Evolutionary conservation across 164 flowering plant species (phyloP).

Genomic region (Warburgia ugandensis): DNA sequence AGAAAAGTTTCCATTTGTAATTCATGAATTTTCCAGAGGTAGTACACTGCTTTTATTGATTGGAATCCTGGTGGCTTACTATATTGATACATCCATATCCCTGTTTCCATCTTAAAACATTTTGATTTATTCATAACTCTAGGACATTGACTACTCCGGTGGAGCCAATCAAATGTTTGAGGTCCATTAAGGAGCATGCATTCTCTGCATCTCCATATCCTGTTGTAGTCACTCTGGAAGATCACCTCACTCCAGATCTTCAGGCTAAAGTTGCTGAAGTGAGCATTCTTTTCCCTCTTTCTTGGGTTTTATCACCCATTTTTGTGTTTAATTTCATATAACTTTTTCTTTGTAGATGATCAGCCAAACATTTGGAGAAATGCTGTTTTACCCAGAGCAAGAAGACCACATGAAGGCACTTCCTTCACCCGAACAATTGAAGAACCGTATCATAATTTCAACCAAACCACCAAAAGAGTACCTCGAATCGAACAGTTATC

Average conservation of each 20-base stretch:
- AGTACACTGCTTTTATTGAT: no score
- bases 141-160: conserved; percentile 71
- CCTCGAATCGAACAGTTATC: conserved; percentile 18
- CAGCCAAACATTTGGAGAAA: conserved; percentile 53
- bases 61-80: no score
- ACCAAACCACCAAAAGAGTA: conserved; percentile 89
- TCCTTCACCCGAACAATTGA: conserved; percentile 74
- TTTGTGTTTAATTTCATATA: not conserved
- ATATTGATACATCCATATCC: no score
- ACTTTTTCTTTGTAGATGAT: conserved; percentile 41
- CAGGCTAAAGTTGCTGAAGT: conserved; percentile 78
- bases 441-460: conserved; percentile 57
- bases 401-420: conserved; percentile 36
- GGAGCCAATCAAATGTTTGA: conserved; percentile 55
- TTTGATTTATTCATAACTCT: no score
- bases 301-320: not conserved
- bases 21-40: no score
- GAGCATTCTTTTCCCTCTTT: conserved; percentile 2
- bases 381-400: conserved; percentile 51
- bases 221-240: conserved; percentile 71
- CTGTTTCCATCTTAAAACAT: no score
- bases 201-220: conserved; percentile 57
- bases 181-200: conserved; percentile 58
- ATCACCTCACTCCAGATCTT: conserved; percentile 64
- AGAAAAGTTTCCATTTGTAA: no score